Conservation (phyloP, 2,329 filamentous ascomycete species). For the Diaporthe australafricana region DNA sequence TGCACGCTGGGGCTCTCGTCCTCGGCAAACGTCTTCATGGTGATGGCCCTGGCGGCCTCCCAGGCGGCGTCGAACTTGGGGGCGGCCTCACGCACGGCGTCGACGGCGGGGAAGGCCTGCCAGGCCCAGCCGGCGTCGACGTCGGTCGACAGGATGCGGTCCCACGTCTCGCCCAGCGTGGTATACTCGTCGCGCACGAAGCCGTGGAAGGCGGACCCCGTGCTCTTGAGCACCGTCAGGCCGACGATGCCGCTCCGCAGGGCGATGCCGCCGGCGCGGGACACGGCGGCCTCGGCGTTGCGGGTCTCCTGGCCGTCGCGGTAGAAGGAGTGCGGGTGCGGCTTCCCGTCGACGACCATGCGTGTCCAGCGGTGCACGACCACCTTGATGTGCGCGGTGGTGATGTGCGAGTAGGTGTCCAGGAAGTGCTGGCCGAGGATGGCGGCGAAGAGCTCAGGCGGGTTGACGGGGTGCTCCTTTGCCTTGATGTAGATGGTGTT, state of each 20-base stretch:
- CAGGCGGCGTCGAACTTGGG: constrained; percentile 83
- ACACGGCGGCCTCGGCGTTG: constrained; percentile 79
- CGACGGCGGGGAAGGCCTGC: constrained; percentile 75
- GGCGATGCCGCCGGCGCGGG: constrained; percentile 75
- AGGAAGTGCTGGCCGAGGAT: constrained; percentile 91
- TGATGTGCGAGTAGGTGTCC: constrained; percentile 88
- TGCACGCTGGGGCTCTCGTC: constrained; percentile 95
- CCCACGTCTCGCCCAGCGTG: constrained; percentile 89
- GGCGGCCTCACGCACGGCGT: constrained; percentile 73
- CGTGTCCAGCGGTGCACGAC: constrained; percentile 92
- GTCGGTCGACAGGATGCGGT: constrained; percentile 94
- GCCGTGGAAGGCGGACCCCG: constrained; percentile 93
- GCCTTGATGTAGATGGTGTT: constrained; percentile 96
- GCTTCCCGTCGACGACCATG: constrained; percentile 86
- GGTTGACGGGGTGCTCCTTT: constrained; percentile 91
- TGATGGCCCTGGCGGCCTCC: constrained; percentile 82
- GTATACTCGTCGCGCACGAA: constrained; percentile 96
- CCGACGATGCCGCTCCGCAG: constrained; percentile 84
- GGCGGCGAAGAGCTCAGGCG: constrained; percentile 91
- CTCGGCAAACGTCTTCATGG: constrained; percentile 89
- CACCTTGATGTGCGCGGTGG: constrained; percentile 83
- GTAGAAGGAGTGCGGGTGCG: constrained; percentile 95
- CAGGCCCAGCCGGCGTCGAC: constrained; percentile 91
- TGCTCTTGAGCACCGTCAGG: constrained; percentile 93
- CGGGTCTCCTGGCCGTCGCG: constrained; percentile 91